These are phyloP conservation scores for Apiospora phragmitis DNA, from an alignment of 2,329 filamentous ascomycete genomes.

Conservation along the genomic window DNA sequence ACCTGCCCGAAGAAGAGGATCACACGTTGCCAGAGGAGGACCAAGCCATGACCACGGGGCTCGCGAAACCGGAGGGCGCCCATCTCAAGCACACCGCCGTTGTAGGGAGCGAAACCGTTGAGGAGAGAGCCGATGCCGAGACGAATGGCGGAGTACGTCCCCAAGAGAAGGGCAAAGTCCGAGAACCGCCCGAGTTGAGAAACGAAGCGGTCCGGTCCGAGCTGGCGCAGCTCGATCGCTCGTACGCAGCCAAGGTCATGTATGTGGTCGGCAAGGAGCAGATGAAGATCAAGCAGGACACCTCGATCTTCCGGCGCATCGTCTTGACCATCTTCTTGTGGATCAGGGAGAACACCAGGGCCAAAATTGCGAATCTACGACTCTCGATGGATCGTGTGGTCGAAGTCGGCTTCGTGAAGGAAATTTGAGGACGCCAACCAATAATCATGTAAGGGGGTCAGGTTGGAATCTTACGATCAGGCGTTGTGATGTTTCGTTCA, in stretches of 20 bases:
- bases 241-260: slow-evolving; percentile 49
- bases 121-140: slow-evolving; percentile 13
- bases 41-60: slow-evolving; percentile 16
- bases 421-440: slow-evolving; percentile 27
- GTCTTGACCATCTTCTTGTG: slow-evolving; percentile 61
- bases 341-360: slow-evolving; percentile 64
- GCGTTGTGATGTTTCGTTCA: background rate
- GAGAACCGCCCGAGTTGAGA: slow-evolving; percentile 21
- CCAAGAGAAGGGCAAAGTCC: slow-evolving; percentile 8
- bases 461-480: background rate
- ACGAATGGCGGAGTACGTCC: slow-evolving; percentile 15
- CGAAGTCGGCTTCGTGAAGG: slow-evolving; percentile 70
- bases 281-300: slow-evolving; percentile 48
- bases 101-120: background rate
- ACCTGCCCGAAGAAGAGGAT: slow-evolving; percentile 14
- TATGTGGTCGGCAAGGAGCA: slow-evolving; percentile 64
- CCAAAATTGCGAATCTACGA: slow-evolving; percentile 64
- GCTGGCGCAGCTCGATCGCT: slow-evolving; percentile 43
- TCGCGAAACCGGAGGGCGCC: slow-evolving; percentile 10
- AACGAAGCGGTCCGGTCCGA: slow-evolving; percentile 36
- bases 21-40: background rate
- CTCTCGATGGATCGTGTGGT: slow-evolving; percentile 61
- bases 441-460: background rate
- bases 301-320: slow-evolving; percentile 42
- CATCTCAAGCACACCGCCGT: slow-evolving; percentile 16